A percentile compares a stretch with the other conserved stretches of the same genome.
Conservation (phyloP, 306 rosid species). For the Betula pendula region DNA sequence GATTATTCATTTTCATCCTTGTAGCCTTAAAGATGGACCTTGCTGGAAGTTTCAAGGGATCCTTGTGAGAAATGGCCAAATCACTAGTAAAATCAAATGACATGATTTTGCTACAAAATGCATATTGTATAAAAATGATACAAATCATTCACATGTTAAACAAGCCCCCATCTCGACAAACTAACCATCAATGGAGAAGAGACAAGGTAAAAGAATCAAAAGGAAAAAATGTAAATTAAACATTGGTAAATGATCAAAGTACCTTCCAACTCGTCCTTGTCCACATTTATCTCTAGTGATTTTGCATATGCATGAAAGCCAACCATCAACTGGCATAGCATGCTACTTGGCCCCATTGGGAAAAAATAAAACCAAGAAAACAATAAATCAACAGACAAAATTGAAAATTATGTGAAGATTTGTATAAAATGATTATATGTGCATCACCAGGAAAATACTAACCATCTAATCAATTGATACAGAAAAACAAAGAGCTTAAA, state of each 20-base stretch:
- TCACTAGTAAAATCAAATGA: too few species aligned
- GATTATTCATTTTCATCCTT: too few species aligned
- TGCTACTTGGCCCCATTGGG: conserved; percentile 74
- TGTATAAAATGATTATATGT: not conserved
- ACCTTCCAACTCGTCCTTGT: conserved; percentile 87
- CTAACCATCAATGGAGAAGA: not conserved
- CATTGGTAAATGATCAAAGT: conserved; percentile 15
- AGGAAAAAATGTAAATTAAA: conserved; percentile 1
- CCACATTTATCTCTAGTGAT: conserved; percentile 72
- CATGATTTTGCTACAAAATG: not conserved
- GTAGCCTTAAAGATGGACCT: too few species aligned
- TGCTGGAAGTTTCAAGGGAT: too few species aligned
- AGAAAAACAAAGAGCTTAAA: not conserved
- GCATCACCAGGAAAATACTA: not conserved
- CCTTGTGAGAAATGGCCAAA: too few species aligned
- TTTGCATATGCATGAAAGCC: conserved; percentile 89
- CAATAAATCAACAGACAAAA: conserved; percentile 11
- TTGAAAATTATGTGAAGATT: not conserved
- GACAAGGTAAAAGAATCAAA: conserved; percentile 3
- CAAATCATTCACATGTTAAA: conserved; percentile 3
- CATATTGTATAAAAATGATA: not conserved
- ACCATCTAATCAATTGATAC: not conserved
- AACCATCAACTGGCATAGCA: conserved; percentile 97
- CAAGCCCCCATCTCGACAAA: conserved; percentile 5
- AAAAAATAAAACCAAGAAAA: conserved; percentile 33